These are phyloP conservation scores for Fomitopsis schrenkii DNA, from an alignment of 1,284 basidiomycete species.

Conservation along the genomic window DNA sequence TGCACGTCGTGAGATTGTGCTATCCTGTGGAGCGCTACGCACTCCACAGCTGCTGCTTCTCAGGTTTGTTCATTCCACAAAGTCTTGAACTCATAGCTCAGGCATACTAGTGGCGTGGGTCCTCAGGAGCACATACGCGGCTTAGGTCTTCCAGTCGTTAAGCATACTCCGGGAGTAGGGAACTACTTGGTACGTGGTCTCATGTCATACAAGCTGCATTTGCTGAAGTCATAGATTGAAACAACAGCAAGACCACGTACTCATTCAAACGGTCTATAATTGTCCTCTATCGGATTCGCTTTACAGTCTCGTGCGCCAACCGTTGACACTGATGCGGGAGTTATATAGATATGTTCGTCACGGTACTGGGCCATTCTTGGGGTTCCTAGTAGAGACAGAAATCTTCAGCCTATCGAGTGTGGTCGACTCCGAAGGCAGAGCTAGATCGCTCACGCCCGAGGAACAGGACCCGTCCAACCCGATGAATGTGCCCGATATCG, in stretches of 20 bases:
- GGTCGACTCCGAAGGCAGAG: slow-evolving; percentile 17
- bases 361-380: slow-evolving; percentile 23
- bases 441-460: slow-evolving; percentile 17
- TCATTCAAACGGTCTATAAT: slow-evolving; percentile 20
- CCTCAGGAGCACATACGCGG: slow-evolving; percentile 24
- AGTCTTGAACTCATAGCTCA: too few relatives aligned
- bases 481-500: slow-evolving; percentile 26
- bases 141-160: slow-evolving; percentile 23
- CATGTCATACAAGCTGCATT: too few relatives aligned
- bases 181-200: background rate
- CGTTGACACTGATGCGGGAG: slow-evolving; percentile 13
- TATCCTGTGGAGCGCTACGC: slow-evolving; percentile 29
- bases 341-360: slow-evolving; percentile 24
- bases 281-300: slow-evolving; percentile 25
- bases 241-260: slow-evolving; percentile 29
- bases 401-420: slow-evolving; percentile 22
- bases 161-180: slow-evolving; percentile 31
- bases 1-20: slow-evolving; percentile 26
- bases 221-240: too few relatives aligned
- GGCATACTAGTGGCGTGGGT: slow-evolving; percentile 23
- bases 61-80: slow-evolving; percentile 18
- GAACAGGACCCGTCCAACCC: background rate
- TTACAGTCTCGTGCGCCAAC: background rate
- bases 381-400: slow-evolving; percentile 22
- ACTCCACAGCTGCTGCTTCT: slow-evolving; percentile 30